Evolutionary conservation across 1,139 yeast genomes (phyloP), one percentile per base, ranked within the genome.

Genomic region (Scheffersomyces insectosa): DNA sequence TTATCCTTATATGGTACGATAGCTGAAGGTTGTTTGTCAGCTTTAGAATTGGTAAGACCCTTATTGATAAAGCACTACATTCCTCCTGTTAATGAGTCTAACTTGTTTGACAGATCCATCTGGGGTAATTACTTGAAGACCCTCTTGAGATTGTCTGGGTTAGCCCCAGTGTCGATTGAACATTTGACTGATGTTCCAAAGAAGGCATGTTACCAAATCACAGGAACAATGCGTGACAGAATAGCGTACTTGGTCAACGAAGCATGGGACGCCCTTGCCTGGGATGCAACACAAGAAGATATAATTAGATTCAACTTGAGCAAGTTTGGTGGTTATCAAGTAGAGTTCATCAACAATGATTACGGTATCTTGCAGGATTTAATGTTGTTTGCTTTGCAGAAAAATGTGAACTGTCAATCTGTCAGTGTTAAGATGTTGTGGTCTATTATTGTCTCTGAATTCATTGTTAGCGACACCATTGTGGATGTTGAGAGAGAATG

Each of bases 181-280:
- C 86, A 82, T 53, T 68, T 85, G 44, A 78, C 89, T 2, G 84
- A 81, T 38, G 82, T 87, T 42, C 90, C 95, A 39, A 76, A 85
- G 58, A 83, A 82, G 54, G 91, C 91, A 1, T 82, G 90, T 52
- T 70, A 68, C 63, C 73, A 73, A 44, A 79, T 88, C 38, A 77
- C 90, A 1, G 83, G 82, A 10, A 83, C 80, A 52, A 68, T 88
- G 50, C 75, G 95, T 51, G 75, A 77, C 27, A 69, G 86, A 48
- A 75, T 85, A 35, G 82, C 90, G 0, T 56, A 52, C 14, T 65
- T 87, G 42, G 56, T 88, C 12, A 72, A 75, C 44, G 79, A 75
- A 44, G 77, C 83, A 29, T 89, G 97, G 97, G 85, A 83, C 49
- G 68, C 79, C 9, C 72, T 88, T 44, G 95, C 91, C 9, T 78